These are phyloP conservation scores for Serendipita indica DNA, from an alignment of 768 basidiomycete genomes.

Conservation along the genomic window DNA sequence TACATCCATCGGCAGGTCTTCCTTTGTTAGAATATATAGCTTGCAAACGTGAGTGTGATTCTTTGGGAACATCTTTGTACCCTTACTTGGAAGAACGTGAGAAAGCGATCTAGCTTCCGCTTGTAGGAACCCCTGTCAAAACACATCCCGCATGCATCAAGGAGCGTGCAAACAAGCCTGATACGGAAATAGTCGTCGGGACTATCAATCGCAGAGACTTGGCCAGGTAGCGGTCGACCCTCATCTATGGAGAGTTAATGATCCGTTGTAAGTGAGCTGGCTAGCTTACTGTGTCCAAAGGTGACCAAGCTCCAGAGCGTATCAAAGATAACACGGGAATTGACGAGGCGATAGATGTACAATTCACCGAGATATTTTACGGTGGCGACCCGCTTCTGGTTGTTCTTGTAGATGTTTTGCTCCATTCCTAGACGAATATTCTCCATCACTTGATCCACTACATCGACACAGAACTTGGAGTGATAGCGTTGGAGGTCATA, in stretches of 20 bases:
- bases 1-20: slow-evolving; percentile 86
- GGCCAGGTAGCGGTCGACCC: slow-evolving; percentile 69
- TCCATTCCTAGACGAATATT: slow-evolving; percentile 83
- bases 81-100: slow-evolving; percentile 80
- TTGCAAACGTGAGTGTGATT: slow-evolving; percentile 15
- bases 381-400: slow-evolving; percentile 81
- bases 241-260: slow-evolving; percentile 42
- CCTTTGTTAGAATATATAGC: slow-evolving; percentile 84
- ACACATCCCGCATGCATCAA: slow-evolving; percentile 95
- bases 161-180: slow-evolving; percentile 75
- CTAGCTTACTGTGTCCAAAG: slow-evolving; percentile 80
- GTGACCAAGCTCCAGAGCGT: slow-evolving; percentile 87
- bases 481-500: slow-evolving; percentile 92
- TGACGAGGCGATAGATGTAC: slow-evolving; percentile 88
- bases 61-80: neutral
- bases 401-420: slow-evolving; percentile 87
- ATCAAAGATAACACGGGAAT: slow-evolving; percentile 83
- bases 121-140: slow-evolving; percentile 89
- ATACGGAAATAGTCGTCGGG: slow-evolving; percentile 95
- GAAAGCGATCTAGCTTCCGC: slow-evolving; percentile 84
- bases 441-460: slow-evolving; percentile 91
- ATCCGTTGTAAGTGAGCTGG: neutral
- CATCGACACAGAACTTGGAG: slow-evolving; percentile 69
- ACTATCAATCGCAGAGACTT: slow-evolving; percentile 64
- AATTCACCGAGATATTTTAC: slow-evolving; percentile 94